Evolutionary conservation across 352 stramenopile genomes (phyloP).

Genomic region (Globisporangium apiculatum): DNA sequence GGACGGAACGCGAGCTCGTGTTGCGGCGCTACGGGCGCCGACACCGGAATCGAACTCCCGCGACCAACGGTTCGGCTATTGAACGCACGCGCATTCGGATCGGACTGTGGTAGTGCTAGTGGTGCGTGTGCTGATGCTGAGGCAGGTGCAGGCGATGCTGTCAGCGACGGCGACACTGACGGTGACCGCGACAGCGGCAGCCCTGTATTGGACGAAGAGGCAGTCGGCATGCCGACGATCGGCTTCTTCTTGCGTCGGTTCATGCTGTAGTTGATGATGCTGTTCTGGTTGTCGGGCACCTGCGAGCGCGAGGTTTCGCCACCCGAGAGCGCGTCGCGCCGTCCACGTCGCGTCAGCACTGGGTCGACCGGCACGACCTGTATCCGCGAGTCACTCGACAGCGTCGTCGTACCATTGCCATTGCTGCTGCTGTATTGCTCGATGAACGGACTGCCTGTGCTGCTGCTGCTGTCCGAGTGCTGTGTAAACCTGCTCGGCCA

Average conservation of each 20-base stretch:
- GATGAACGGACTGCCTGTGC: neutral
- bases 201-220: conserved; percentile 9
- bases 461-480: conserved; percentile 10
- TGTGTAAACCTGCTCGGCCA: conserved; percentile 14
- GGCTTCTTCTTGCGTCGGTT: conserved; percentile 57
- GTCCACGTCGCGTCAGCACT: conserved; percentile 21
- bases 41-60: neutral
- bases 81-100: neutral
- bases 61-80: conserved; percentile 1
- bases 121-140: conserved; percentile 24
- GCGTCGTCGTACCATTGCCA: neutral
- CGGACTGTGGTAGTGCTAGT: conserved; percentile 21
- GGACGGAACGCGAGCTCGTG: neutral
- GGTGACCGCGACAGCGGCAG: neutral
- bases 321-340: conserved; percentile 32
- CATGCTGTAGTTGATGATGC: conserved; percentile 48
- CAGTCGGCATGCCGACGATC: conserved; percentile 31
- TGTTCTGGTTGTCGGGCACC: conserved; percentile 21
- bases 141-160: conserved; percentile 20
- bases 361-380: conserved; percentile 17
- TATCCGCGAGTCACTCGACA: conserved; percentile 19
- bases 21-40: neutral
- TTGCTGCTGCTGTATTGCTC: conserved; percentile 3
- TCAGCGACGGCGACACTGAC: neutral
- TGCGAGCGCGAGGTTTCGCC: conserved; percentile 23